A percentile compares a stretch with the other conserved stretches of the same genome.
These are phyloP conservation scores for Podila minutissima DNA, from an alignment of 192 early-diverging fungal species.

Conservation along the genomic window DNA sequence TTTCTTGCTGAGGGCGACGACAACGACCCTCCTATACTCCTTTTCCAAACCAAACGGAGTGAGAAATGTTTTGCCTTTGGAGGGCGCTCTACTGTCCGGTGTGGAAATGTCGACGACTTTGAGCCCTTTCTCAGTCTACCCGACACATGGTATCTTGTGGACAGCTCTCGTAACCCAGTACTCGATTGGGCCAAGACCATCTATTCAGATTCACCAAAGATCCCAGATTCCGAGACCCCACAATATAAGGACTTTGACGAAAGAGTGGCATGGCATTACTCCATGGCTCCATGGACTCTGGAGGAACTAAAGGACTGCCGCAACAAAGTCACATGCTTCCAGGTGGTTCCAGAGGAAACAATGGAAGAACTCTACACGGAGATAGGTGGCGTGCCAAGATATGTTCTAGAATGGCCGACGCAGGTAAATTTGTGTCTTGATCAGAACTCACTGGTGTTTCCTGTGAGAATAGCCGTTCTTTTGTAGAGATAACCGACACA, in stretches of 20 bases:
- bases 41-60: conserved; percentile 20
- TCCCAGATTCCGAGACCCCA: neutral
- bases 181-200: conserved; percentile 1
- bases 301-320: conserved; percentile 11
- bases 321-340: conserved; percentile 4
- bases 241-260: conserved; percentile 23
- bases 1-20: conserved; percentile 31
- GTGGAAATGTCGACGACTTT: conserved; percentile 10
- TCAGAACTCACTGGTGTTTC: neutral
- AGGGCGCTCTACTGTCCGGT: conserved; percentile 3
- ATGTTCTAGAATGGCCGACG: conserved; percentile 20
- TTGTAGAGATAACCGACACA: neutral
- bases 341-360: conserved; percentile 1
- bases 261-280: conserved; percentile 4
- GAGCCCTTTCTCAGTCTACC: neutral
- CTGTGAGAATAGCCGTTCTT: neutral
- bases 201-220: conserved; percentile 1
- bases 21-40: conserved; percentile 21
- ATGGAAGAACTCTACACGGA: conserved; percentile 14
- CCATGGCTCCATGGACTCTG: conserved; percentile 21
- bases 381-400: conserved; percentile 32
- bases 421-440: neutral
- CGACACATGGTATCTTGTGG: conserved; percentile 2
- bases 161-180: neutral
- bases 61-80: conserved; percentile 4